A percentile compares a stretch with the other conserved stretches of the same genome.
Evolutionary conservation across 2,329 filamentous ascomycete species (phyloP).

Genomic region (Aspergillus fumigatiaffinis): DNA sequence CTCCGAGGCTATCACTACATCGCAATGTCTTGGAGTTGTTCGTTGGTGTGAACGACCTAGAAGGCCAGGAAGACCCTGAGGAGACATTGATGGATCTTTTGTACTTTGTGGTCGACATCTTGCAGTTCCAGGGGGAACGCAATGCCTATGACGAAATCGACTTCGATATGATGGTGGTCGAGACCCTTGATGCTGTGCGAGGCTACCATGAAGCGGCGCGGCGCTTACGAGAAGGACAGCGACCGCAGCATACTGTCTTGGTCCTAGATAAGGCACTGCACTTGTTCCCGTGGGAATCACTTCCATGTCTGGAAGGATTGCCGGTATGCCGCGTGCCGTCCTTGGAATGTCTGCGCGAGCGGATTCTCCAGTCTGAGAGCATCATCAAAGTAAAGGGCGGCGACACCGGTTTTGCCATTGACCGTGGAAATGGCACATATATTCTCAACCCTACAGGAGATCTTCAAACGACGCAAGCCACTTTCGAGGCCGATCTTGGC

Average conservation of each 20-base stretch:
- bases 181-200: slow-evolving; percentile 78
- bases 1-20: slow-evolving; percentile 54
- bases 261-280: slow-evolving; percentile 90
- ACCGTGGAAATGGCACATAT: slow-evolving; percentile 51
- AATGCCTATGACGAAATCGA: slow-evolving; percentile 98
- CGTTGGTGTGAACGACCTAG: slow-evolving; percentile 73
- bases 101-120: slow-evolving; percentile 92
- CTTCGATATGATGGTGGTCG: slow-evolving; percentile 85
- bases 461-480: slow-evolving; percentile 71
- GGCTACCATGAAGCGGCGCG: slow-evolving; percentile 62
- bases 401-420: slow-evolving; percentile 49
- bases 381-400: slow-evolving; percentile 16
- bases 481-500: slow-evolving; percentile 65
- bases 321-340: slow-evolving; percentile 87
- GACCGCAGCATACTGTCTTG: slow-evolving; percentile 68
- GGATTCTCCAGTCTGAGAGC: slow-evolving; percentile 56
- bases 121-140: slow-evolving; percentile 92
- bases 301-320: slow-evolving; percentile 75
- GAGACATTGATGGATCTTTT: slow-evolving; percentile 87
- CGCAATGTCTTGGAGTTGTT: slow-evolving; percentile 79
- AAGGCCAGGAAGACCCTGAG: slow-evolving; percentile 70
- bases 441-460: slow-evolving; percentile 89
- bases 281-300: slow-evolving; percentile 90
- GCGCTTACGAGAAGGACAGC: slow-evolving; percentile 29
- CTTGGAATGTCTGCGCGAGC: slow-evolving; percentile 72